Conservation (phyloP, 805 yeast species). For the Millerozyma acaciae region DNA sequence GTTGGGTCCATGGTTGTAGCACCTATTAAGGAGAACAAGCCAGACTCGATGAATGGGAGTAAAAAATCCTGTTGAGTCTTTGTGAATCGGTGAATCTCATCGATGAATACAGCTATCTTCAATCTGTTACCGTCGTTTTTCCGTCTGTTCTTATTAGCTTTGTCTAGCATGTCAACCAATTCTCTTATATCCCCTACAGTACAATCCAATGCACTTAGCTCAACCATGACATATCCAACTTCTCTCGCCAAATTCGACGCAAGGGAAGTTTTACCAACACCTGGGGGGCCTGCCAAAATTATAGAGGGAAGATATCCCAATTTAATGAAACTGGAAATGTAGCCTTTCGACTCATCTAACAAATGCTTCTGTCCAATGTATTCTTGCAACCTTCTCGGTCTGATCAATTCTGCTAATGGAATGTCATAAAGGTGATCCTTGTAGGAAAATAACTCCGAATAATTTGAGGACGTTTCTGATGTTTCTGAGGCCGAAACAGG, state of each 20-base stretch:
- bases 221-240: slow-evolving; percentile 60
- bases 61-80: slow-evolving; percentile 86
- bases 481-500: slow-evolving; percentile 6
- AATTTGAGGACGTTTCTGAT: slow-evolving; percentile 5
- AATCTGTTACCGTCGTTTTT: slow-evolving; percentile 29
- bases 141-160: slow-evolving; percentile 43
- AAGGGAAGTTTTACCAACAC: slow-evolving; percentile 89
- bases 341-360: slow-evolving; percentile 56
- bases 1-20: slow-evolving; percentile 97
- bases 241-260: slow-evolving; percentile 60
- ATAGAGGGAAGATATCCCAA: slow-evolving; percentile 75
- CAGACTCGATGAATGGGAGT: slow-evolving; percentile 79
- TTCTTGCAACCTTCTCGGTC: slow-evolving; percentile 69
- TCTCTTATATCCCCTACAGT: slow-evolving; percentile 63
- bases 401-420: slow-evolving; percentile 74
- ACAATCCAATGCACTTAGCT: slow-evolving; percentile 79
- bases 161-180: slow-evolving; percentile 47
- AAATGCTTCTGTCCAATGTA: slow-evolving; percentile 86
- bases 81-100: slow-evolving; percentile 88
- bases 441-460: slow-evolving; percentile 5
- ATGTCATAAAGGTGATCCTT: not conserved
- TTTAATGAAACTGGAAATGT: slow-evolving; percentile 60
- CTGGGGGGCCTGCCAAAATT: slow-evolving; percentile 94
- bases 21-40: slow-evolving; percentile 78
- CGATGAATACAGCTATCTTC: slow-evolving; percentile 64